These are phyloP conservation scores for Mucor lusitanicus DNA, from an alignment of 371 early-diverging fungal genomes.

Conservation along the genomic window DNA sequence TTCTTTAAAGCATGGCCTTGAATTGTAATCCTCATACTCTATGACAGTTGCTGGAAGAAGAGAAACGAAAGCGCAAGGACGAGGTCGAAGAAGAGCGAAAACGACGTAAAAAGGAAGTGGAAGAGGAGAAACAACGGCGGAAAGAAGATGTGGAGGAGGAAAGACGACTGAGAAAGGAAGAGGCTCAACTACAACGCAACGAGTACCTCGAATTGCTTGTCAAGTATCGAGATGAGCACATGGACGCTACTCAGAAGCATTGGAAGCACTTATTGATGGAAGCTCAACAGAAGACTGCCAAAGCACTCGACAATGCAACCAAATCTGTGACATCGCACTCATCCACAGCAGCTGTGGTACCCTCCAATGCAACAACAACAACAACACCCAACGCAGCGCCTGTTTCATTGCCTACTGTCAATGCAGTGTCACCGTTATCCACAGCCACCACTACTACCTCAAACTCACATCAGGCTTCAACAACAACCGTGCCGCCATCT, in stretches of 20 bases:
- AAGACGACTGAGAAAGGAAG: neutral
- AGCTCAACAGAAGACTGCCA: neutral
- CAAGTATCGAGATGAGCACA: neutral
- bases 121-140: neutral
- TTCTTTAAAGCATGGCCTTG: no score
- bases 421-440: neutral
- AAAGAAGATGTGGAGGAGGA: neutral
- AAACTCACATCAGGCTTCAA: neutral
- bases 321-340: neutral
- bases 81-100: neutral
- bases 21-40: no score
- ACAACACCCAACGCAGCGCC: neutral
- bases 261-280: neutral
- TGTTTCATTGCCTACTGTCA: neutral
- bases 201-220: neutral
- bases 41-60: neutral
- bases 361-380: neutral
- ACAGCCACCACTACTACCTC: neutral
- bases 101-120: neutral
- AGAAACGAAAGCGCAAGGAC: neutral
- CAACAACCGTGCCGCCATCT: neutral
- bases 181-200: neutral
- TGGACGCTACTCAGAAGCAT: neutral
- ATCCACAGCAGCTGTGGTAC: neutral
- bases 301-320: neutral